Percentiles rank a stretch among this genome's conserved stretches.
These are phyloP conservation scores for Aquilaria yunnanensis DNA, from an alignment of 345 rosid genomes.

Conservation along the genomic window DNA sequence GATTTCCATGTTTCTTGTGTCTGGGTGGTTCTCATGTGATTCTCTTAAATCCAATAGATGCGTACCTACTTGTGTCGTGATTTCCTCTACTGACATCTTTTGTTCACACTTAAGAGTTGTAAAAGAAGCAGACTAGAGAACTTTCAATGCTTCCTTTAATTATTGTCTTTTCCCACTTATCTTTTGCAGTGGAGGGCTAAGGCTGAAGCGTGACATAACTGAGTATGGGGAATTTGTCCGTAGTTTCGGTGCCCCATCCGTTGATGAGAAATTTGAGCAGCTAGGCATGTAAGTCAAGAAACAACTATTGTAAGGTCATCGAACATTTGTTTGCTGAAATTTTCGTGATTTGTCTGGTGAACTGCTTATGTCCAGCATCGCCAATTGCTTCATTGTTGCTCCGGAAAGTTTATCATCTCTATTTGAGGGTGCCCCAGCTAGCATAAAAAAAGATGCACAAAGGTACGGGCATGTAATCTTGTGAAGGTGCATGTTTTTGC, in stretches of 20 bases:
- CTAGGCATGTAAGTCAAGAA: slow-evolving; percentile 61
- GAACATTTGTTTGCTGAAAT: not conserved
- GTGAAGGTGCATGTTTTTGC: not conserved
- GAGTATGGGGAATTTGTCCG: slow-evolving; percentile 80
- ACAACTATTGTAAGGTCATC: not conserved
- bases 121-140: too few relatives aligned
- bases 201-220: slow-evolving; percentile 82
- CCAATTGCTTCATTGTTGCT: slow-evolving; percentile 86
- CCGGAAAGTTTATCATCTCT: slow-evolving; percentile 80
- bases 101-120: too few relatives aligned
- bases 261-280: slow-evolving; percentile 86
- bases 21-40: too few relatives aligned
- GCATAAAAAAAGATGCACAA: slow-evolving; percentile 79
- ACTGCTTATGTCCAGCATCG: slow-evolving; percentile 45
- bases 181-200: slow-evolving; percentile 68
- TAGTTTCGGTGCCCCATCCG: slow-evolving; percentile 70
- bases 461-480: slow-evolving; percentile 31
- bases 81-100: too few relatives aligned
- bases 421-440: slow-evolving; percentile 76
- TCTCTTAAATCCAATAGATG: too few relatives aligned
- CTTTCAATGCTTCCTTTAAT: not conserved
- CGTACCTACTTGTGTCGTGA: too few relatives aligned
- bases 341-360: slow-evolving; percentile 8
- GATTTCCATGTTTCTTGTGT: too few relatives aligned
- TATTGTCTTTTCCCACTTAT: not conserved